Conservation (phyloP, 2,329 filamentous ascomycete genomes). For the Apiospora malaysiana region DNA sequence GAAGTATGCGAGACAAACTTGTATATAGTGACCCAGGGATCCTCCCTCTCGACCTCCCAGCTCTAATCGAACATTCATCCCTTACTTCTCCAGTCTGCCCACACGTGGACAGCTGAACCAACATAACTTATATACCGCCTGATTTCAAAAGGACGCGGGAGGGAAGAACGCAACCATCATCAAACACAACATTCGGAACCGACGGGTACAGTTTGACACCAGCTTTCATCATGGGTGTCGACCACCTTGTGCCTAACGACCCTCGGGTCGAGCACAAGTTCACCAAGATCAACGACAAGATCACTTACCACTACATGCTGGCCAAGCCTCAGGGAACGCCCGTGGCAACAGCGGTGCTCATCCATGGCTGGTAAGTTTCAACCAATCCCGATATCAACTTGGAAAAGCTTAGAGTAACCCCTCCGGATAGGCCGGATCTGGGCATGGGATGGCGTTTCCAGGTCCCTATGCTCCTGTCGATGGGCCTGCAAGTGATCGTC, state of each 20-base stretch:
- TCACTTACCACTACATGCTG: slow-evolving; percentile 28
- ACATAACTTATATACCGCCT: not conserved
- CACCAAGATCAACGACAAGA: slow-evolving; percentile 69
- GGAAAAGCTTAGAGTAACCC: not conserved
- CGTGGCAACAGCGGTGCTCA: slow-evolving; percentile 30
- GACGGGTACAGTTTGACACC: not conserved
- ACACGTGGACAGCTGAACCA: not conserved
- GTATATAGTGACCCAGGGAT: not conserved
- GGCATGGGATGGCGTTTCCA: slow-evolving; percentile 34
- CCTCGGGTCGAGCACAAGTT: slow-evolving; percentile 68
- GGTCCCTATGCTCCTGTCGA: slow-evolving; percentile 39
- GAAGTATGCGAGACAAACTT: not conserved
- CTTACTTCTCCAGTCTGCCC: not conserved
- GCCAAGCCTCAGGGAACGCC: slow-evolving; percentile 22
- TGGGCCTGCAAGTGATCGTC: slow-evolving; percentile 50
- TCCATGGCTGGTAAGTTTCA: slow-evolving; percentile 28
- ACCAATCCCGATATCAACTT: not conserved
- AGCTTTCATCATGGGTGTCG: slow-evolving; percentile 4
- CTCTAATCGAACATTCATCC: not conserved
- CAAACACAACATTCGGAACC: not conserved
- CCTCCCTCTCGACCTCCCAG: not conserved
- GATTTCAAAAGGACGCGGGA: not conserved
- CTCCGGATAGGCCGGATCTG: slow-evolving; percentile 24
- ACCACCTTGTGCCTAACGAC: slow-evolving; percentile 67
- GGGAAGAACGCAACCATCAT: not conserved